A percentile compares a stretch with the other conserved stretches of the same genome.
phyloP scores from a whole-genome alignment of 2,329 filamentous ascomycete species.

The Cladophialophora yegresii region DNA sequence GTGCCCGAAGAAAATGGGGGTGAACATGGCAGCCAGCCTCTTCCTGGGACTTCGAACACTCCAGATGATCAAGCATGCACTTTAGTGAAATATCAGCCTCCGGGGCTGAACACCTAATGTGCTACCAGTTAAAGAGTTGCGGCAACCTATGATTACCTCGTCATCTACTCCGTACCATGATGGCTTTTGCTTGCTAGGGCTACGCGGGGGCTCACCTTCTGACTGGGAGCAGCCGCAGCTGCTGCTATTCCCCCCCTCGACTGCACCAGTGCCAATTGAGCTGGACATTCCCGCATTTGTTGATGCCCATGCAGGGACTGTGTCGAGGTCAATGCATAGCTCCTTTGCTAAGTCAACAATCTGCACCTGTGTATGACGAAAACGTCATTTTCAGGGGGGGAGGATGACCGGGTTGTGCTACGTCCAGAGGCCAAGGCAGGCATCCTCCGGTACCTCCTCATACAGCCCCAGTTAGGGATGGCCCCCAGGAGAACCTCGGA shows the following conservation, averaged over 20 bases:
- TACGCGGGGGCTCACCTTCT: slow-evolving; percentile 10
- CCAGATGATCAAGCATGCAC: background rate
- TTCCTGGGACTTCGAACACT: background rate
- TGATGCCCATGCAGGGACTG: background rate
- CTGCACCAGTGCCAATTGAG: background rate
- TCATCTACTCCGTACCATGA: too few relatives aligned
- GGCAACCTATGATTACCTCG: slow-evolving; percentile 14
- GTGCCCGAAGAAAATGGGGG: background rate
- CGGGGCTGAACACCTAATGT: background rate
- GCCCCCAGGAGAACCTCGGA: background rate
- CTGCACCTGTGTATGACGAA: background rate
- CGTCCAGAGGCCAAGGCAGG: background rate
- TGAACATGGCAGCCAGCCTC: background rate
- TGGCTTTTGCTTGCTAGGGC: background rate
- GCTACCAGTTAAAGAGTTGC: background rate
- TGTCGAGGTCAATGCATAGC: background rate
- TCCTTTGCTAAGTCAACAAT: background rate
- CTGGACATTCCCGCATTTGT: background rate
- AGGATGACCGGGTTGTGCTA: background rate
- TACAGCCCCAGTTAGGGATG: background rate
- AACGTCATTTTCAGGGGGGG: background rate
- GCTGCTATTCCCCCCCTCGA: background rate
- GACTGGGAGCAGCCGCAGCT: slow-evolving; percentile 11
- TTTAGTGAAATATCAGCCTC: background rate
- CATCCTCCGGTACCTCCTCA: background rate